Conservation (phyloP, 2,329 filamentous ascomycete genomes). For the Colletotrichum simmondsii region DNA sequence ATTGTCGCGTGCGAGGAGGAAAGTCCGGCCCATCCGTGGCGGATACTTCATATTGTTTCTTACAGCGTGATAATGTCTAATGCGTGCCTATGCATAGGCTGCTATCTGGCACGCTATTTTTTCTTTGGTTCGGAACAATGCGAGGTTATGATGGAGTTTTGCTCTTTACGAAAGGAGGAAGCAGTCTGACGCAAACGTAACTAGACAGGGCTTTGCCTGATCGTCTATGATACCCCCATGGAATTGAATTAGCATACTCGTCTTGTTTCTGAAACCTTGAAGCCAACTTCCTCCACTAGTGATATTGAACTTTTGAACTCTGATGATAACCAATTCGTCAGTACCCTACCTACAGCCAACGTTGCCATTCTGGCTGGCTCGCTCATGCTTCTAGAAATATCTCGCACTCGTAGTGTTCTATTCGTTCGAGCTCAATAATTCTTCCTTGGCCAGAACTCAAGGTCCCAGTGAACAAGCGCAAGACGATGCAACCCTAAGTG, state of each 20-base stretch:
- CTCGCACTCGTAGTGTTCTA: too few relatives aligned
- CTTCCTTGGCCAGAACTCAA: too few relatives aligned
- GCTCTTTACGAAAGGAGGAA: neutral
- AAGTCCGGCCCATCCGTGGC: neutral
- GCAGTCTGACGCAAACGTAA: constrained; percentile 5
- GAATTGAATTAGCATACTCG: neutral
- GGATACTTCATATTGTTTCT: neutral
- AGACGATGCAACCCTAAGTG: too few relatives aligned
- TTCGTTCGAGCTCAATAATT: too few relatives aligned
- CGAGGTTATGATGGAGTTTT: neutral
- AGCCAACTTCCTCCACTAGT: too few relatives aligned
- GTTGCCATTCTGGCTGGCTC: too few relatives aligned
- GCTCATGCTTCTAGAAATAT: too few relatives aligned
- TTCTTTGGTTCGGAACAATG: neutral
- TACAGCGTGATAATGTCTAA: neutral
- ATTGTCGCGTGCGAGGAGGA: too few relatives aligned
- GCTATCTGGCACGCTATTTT: neutral
- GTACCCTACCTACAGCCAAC: too few relatives aligned
- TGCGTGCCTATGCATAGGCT: neutral
- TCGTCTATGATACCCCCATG: constrained; percentile 4
- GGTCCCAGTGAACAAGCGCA: too few relatives aligned
- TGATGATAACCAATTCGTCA: too few relatives aligned
- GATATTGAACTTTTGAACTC: too few relatives aligned
- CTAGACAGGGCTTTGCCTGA: constrained; percentile 1
- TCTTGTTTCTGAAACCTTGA: neutral